Conservation (phyloP, 2,329 filamentous ascomycete genomes). For the Cercospora nicotianae region DNA sequence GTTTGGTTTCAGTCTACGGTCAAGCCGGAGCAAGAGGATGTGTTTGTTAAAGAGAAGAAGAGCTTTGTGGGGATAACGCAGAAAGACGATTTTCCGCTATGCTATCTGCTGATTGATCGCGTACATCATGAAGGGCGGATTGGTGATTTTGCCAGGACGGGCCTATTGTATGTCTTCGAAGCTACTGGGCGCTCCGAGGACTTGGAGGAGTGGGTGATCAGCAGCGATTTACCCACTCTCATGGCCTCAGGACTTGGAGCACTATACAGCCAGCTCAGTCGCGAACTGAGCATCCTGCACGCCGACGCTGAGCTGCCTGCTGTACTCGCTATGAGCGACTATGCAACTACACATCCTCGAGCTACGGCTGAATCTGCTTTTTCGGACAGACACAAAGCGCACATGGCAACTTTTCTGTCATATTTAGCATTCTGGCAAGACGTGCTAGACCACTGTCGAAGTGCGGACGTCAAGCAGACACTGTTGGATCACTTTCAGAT, state of each 20-base stretch:
- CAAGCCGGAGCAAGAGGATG: constrained; percentile 38
- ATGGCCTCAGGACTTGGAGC: constrained; percentile 95
- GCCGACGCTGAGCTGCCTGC: constrained; percentile 73
- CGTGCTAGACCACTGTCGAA: constrained; percentile 91
- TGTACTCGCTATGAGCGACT: constrained; percentile 86
- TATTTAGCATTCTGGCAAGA: constrained; percentile 98
- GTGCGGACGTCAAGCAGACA: constrained; percentile 86
- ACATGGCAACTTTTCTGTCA: constrained; percentile 89
- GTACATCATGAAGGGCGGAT: constrained; percentile 94
- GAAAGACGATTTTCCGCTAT: constrained; percentile 88
- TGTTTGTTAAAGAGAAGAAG: constrained; percentile 54
- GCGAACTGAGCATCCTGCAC: constrained; percentile 79
- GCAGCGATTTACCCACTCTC: constrained; percentile 90
- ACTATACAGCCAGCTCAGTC: constrained; percentile 67
- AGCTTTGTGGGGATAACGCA: constrained; percentile 82
- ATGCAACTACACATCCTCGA: constrained; percentile 68
- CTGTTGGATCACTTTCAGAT: constrained; percentile 96
- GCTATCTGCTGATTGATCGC: constrained; percentile 93
- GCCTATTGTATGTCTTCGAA: constrained; percentile 92
- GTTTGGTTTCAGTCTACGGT: constrained; percentile 77
- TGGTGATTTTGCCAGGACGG: constrained; percentile 93
- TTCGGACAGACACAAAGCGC: constrained; percentile 73
- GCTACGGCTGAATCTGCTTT: constrained; percentile 73
- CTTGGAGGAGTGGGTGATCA: constrained; percentile 93
- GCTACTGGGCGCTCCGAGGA: constrained; percentile 78